Evolutionary conservation across 352 stramenopile genomes (phyloP), one percentile per base, ranked within the genome.

Genomic region (Phytophthora europaea): DNA sequence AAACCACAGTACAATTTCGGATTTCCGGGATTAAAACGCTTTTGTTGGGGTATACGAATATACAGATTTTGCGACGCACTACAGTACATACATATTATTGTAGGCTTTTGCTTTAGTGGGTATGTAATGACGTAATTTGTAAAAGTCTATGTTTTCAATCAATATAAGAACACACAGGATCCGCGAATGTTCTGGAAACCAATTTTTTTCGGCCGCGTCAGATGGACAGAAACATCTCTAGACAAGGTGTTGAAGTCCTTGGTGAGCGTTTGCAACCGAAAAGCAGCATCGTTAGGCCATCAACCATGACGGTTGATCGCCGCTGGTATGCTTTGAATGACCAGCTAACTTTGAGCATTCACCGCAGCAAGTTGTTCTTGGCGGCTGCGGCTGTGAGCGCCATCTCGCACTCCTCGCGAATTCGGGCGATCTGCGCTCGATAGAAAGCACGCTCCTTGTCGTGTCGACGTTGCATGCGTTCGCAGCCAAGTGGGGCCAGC

Each of bases 291-390:
- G 26, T 31, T 6, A 31, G 26, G 26, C 23, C 23, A 26, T 26
- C 23, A 26, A 26, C 23, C 23, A 26, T 26, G 23, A 26, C 23
- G 23, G 23, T 26, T 26, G n/a, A n/a, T n/a, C n/a, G n/a, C n/a
- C n/a, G n/a, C n/a, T n/a, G 23, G 23, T 26, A 26, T 26, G 23
- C 23, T 31, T 31, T 4, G 26, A 31, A 31, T 31, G 28, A 31
- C n/a, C n/a, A n/a, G n/a, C 28, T 31, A 31, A 31, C 28, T 48
- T 20, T 48, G 16, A n/a, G 9, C 3, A 31, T 53, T 77, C 57
- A 95, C 10, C 89, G 82, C 18, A 95, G 73, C 31, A 95, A 67
- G 67, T 94, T 95, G 78, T 80, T 87, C 71, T 92, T 84, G 47
- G 82, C 82, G 72, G 90, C 90, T 6, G 80, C 82, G 0, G 83